Conservation (phyloP, 202 grass and related monocot species). For the Setaria italica region DNA sequence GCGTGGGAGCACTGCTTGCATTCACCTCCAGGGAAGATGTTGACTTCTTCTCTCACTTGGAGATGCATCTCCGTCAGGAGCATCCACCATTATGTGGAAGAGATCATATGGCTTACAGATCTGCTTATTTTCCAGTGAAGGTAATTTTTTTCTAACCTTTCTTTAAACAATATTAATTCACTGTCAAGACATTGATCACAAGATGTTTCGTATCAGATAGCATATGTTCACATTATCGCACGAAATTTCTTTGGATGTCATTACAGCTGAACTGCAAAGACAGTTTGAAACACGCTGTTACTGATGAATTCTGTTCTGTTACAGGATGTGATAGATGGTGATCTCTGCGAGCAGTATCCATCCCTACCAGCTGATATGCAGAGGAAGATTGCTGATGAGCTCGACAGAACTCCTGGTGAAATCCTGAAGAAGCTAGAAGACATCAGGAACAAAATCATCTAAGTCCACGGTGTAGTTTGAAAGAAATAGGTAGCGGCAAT, state of each 20-base stretch:
- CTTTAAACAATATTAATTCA: background rate
- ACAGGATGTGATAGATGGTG: constrained; percentile 98
- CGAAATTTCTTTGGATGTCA: constrained; percentile 4
- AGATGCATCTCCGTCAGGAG: constrained; percentile 99
- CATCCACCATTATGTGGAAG: constrained; percentile 94
- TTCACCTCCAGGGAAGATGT: constrained; percentile 98
- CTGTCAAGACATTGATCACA: background rate
- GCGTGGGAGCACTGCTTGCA: constrained; percentile 89
- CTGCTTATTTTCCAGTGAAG: constrained; percentile 98
- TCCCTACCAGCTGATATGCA: constrained; percentile 93
- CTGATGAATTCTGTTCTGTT: constrained; percentile 41
- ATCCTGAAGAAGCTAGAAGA: constrained; percentile 99
- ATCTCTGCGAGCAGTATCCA: constrained; percentile 94
- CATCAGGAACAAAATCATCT: constrained; percentile 97
- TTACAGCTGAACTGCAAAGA: constrained; percentile 30
- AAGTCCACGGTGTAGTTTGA: background rate
- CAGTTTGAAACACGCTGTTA: background rate
- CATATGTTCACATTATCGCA: background rate
- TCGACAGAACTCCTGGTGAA: constrained; percentile 87
- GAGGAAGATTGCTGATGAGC: constrained; percentile 96
- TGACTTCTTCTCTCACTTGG: constrained; percentile 96
- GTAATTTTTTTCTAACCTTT: constrained; percentile 38
- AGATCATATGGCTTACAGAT: constrained; percentile 96
- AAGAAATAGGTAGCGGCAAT: background rate
- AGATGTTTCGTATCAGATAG: constrained; percentile 5